These are phyloP conservation scores for Leucosporidium yakuticum DNA, from an alignment of 768 basidiomycete genomes.

Conservation along the genomic window DNA sequence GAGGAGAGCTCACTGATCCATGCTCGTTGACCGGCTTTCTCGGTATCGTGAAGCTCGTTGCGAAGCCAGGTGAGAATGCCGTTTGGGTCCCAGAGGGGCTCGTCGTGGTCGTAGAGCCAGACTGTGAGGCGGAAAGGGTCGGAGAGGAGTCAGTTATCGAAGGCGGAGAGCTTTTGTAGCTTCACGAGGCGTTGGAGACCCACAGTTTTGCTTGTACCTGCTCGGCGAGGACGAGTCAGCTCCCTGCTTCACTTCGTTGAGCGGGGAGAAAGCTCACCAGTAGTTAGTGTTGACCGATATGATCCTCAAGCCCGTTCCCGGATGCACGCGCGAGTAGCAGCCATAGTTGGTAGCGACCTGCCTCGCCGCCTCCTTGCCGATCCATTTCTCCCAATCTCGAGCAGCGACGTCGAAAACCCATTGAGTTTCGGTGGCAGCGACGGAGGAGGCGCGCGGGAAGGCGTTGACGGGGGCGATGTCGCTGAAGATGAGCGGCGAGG, in stretches of 20 bases:
- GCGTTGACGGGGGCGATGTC: constrained; percentile 55
- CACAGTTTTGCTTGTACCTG: constrained; percentile 24
- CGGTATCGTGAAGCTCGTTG: constrained; percentile 55
- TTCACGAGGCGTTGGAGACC: background rate
- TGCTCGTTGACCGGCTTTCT: constrained; percentile 56
- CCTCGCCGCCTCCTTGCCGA: constrained; percentile 42
- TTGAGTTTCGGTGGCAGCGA: constrained; percentile 40
- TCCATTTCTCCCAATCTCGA: constrained; percentile 30
- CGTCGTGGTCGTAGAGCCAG: constrained; percentile 58
- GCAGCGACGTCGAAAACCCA: constrained; percentile 50
- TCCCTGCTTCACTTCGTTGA: no score
- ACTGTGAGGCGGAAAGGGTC: constrained; percentile 27
- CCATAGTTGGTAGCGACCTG: constrained; percentile 47
- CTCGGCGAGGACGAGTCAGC: no score
- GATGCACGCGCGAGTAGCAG: constrained; percentile 51
- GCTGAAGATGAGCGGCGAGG: background rate
- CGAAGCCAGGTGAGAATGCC: constrained; percentile 56
- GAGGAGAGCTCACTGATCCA: constrained; percentile 49
- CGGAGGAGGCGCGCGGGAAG: constrained; percentile 53
- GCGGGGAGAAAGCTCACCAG: constrained; percentile 40
- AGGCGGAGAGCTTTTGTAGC: no score
- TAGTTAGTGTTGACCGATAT: constrained; percentile 59
- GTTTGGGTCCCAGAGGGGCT: constrained; percentile 54
- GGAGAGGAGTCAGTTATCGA: background rate
- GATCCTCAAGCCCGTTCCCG: constrained; percentile 52